Conservation (phyloP, 169 alveolate genomes). For the Babesia ovis region DNA sequence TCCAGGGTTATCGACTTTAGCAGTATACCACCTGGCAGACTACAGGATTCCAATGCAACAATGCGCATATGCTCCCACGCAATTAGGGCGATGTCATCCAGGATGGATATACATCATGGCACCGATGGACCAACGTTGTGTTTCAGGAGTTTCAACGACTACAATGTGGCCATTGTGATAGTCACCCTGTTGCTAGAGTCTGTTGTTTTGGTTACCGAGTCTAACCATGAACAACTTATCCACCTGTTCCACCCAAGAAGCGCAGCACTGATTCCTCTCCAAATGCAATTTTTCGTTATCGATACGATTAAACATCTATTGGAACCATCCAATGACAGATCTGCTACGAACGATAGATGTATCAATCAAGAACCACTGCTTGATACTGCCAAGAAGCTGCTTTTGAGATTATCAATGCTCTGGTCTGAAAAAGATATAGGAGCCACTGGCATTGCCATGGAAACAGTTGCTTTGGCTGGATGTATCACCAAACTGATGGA, state of each 20-base stretch:
- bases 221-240: not conserved
- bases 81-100: conserved; percentile 11
- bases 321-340: not conserved
- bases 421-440: conserved; percentile 1
- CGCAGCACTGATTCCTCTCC: not conserved
- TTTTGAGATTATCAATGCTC: not conserved
- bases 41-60: conserved; percentile 10
- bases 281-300: conserved; percentile 13
- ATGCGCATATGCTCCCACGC: conserved; percentile 23
- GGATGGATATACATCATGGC: not conserved
- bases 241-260: conserved; percentile 23
- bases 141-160: not conserved
- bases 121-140: not conserved
- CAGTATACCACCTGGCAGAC: not conserved
- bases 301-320: not conserved
- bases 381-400: not conserved
- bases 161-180: not conserved
- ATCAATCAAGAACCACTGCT: not conserved
- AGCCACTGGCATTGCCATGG: not conserved
- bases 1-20: not conserved
- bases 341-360: not conserved
- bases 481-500: conserved; percentile 13
- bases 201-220: not conserved
- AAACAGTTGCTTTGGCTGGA: not conserved
- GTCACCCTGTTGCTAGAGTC: conserved; percentile 9